Evolutionary conservation across 2,329 filamentous ascomycete genomes (phyloP).

Genomic region (Teratosphaeriaceae sp.): DNA sequence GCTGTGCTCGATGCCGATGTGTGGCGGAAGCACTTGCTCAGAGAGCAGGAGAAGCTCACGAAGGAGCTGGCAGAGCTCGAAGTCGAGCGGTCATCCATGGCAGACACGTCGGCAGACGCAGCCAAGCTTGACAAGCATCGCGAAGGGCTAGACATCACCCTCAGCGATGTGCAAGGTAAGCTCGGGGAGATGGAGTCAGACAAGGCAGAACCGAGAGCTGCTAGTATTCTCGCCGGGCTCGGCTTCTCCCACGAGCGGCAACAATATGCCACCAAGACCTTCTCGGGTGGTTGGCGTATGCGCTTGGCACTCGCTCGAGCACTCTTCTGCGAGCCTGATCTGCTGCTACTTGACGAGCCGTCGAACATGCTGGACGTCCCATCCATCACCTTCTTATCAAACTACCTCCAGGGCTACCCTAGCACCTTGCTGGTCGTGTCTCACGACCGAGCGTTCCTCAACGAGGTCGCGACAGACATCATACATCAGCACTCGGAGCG

Average conservation of each 20-base stretch:
- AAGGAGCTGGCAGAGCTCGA: slow-evolving; percentile 72
- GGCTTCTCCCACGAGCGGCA: slow-evolving; percentile 99
- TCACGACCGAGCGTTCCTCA: slow-evolving; percentile 97
- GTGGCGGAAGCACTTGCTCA: slow-evolving; percentile 91
- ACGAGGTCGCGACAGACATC: slow-evolving; percentile 98
- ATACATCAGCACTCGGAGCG: slow-evolving; percentile 91
- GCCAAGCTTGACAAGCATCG: slow-evolving; percentile 77
- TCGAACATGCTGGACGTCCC: slow-evolving; percentile 99
- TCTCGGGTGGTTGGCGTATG: slow-evolving; percentile 99
- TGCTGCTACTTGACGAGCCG: slow-evolving; percentile 94
- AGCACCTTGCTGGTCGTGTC: slow-evolving; percentile 94
- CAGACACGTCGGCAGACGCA: slow-evolving; percentile 87
- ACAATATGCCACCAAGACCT: slow-evolving; percentile 99
- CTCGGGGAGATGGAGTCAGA: slow-evolving; percentile 99
- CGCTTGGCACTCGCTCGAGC: slow-evolving; percentile 96
- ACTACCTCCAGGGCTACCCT: slow-evolving; percentile 99
- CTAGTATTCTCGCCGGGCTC: slow-evolving; percentile 94
- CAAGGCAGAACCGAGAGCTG: slow-evolving; percentile 92
- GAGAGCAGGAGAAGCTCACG: slow-evolving; percentile 81
- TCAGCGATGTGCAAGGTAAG: slow-evolving; percentile 97
- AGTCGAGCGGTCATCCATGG: slow-evolving; percentile 66
- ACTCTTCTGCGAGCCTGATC: slow-evolving; percentile 94
- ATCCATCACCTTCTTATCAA: slow-evolving; percentile 98
- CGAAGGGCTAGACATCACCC: slow-evolving; percentile 79
- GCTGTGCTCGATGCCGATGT: slow-evolving; percentile 95